Conservation (phyloP, 2,329 filamentous ascomycete genomes). For the Calonectria leucothoes region DNA sequence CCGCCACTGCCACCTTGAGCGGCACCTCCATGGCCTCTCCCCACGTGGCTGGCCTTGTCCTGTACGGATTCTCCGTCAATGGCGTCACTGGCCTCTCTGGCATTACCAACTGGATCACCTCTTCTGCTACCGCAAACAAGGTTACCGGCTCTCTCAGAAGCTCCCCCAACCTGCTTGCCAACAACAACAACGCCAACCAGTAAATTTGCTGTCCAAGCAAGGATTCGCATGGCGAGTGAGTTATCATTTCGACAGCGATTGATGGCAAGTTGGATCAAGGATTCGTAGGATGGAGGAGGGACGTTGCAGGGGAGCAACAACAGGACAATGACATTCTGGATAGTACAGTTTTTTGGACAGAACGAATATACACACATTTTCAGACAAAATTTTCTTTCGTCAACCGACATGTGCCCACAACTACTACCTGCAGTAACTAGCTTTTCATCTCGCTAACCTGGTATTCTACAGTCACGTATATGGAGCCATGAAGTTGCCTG, state of each 20-base stretch:
- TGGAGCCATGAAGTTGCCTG: neutral
- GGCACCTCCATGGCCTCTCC: conserved; percentile 76
- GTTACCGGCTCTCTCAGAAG: conserved; percentile 52
- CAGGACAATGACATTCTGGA: neutral
- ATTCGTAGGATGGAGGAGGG: neutral
- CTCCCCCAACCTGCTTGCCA: conserved; percentile 61
- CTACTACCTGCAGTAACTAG: too few species aligned
- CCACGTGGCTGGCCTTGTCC: conserved; percentile 68
- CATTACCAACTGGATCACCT: conserved; percentile 55
- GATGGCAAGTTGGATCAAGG: neutral
- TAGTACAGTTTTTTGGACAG: neutral
- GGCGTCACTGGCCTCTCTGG: conserved; percentile 46
- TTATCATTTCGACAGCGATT: neutral
- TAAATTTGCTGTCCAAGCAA: conserved; percentile 20
- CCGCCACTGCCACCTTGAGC: conserved; percentile 59
- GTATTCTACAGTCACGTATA: neutral
- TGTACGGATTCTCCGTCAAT: conserved; percentile 59
- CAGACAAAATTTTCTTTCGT: neutral
- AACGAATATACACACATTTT: neutral
- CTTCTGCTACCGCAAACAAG: conserved; percentile 54
- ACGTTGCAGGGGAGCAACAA: neutral
- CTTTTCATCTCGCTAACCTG: neutral
- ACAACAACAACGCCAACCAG: conserved; percentile 57
- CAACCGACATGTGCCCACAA: neutral
- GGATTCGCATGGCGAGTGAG: neutral